Evolutionary conservation across 495 filamentous ascomycete genomes (phyloP).

Genomic region (Neurospora africana): DNA sequence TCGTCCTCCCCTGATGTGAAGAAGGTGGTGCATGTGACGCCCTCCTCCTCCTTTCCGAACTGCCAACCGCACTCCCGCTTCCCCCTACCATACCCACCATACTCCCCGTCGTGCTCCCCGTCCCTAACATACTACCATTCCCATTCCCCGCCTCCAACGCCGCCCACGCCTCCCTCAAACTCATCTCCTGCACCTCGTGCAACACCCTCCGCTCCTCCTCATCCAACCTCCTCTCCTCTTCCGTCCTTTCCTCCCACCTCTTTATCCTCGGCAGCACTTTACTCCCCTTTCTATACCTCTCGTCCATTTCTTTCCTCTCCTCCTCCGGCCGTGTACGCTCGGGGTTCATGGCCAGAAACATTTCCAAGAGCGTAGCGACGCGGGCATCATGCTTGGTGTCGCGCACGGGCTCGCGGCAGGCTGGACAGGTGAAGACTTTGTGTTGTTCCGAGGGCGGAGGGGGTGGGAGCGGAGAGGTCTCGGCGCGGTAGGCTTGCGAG

Average conservation of each 20-base stretch:
- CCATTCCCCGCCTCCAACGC: slow-evolving; percentile 49
- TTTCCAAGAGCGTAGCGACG: slow-evolving; percentile 72
- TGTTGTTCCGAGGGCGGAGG: slow-evolving; percentile 32
- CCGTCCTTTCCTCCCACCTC: slow-evolving; percentile 26
- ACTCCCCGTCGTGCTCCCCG: slow-evolving; percentile 61
- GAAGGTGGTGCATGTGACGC: neutral
- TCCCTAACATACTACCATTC: slow-evolving; percentile 48
- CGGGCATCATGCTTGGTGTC: slow-evolving; percentile 76
- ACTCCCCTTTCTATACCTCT: slow-evolving; percentile 67
- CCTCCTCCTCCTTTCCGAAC: neutral
- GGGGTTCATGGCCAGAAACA: slow-evolving; percentile 67
- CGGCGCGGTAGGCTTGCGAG: slow-evolving; percentile 40
- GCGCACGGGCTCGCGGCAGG: slow-evolving; percentile 77
- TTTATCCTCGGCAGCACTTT: slow-evolving; percentile 52
- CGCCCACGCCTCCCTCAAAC: slow-evolving; percentile 49
- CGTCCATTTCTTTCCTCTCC: slow-evolving; percentile 62
- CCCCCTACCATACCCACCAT: slow-evolving; percentile 38
- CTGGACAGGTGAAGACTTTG: slow-evolving; percentile 71
- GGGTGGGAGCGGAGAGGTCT: slow-evolving; percentile 30
- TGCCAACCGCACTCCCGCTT: slow-evolving; percentile 17
- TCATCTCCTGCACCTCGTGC: slow-evolving; percentile 58
- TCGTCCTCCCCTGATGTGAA: neutral
- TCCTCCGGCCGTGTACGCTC: slow-evolving; percentile 49
- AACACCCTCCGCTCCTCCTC: slow-evolving; percentile 61
- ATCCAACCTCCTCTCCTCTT: slow-evolving; percentile 39